Evolutionary conservation across 345 rosid genomes (phyloP), one percentile per base, ranked within the genome.

Genomic region (Zanthoxylum bungeanum): DNA sequence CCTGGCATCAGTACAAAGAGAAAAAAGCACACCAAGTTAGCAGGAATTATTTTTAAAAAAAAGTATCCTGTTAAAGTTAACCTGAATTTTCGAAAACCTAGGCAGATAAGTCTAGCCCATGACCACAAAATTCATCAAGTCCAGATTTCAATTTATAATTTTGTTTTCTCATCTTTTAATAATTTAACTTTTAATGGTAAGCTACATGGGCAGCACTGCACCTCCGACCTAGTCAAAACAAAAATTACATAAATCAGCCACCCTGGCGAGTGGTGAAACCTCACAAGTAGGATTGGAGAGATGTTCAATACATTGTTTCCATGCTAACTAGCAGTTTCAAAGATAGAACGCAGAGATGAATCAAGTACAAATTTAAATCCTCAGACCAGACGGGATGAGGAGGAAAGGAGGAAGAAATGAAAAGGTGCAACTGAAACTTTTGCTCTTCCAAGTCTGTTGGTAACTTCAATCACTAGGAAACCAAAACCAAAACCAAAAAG

Each of bases 1-100:
- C 88, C 99, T 95, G 89, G 62, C 39, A 69, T 75, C 59, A 50
- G 50, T 56, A 52, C 22, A 61, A 68, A 33, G 55, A 25, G 40
- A 34, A 2, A 52, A 17, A 19, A 25, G 50, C 51, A 62, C 56
- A 72, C 62, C 24, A 79, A 21, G 17, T 24, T 27, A 34, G 44
- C 40, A 50, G 36, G 47, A n/a, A n/a, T n/a, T n/a, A n/a, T n/a
- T n/a, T n/a, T n/a, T n/a, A n/a, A n/a, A n/a, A n/a, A n/a, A n/a
- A n/a, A n/a, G n/a, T n/a, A 53, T 53, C 59, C 31, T 24, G 31
- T 53, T 25, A 24, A 53, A 50, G 9, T 0, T 24, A 53, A 53
- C 5, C 27, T 11, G 30, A 4, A n/a, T n/a, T n/a, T n/a, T n/a
- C n/a, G n/a, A n/a, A n/a, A n/a, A n/a, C n/a, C n/a, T n/a, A n/a